Percentiles rank a stretch among this genome's conserved stretches.
These are phyloP conservation scores for Lolium perenne DNA, from an alignment of 176 grass and related monocot species.

Conservation along the genomic window DNA sequence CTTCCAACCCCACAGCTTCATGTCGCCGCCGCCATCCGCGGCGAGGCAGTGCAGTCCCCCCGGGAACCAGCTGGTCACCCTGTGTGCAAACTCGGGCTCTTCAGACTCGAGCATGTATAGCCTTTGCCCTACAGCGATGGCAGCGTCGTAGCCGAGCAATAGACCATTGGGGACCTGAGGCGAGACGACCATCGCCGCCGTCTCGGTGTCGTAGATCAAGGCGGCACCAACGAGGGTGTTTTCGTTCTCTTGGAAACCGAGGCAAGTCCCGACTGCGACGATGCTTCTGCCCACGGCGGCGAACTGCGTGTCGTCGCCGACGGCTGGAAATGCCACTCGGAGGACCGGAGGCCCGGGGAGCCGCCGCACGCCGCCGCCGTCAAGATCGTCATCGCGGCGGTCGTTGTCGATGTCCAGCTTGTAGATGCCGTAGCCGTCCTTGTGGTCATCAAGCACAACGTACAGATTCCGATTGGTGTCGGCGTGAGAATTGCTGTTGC, in stretches of 20 bases:
- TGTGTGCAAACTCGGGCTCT: neutral
- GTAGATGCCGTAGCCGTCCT: neutral
- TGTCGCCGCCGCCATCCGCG: neutral
- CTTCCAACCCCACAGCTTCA: neutral
- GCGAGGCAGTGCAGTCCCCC: neutral
- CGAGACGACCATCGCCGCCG: neutral
- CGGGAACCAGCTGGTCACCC: neutral
- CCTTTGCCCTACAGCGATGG: neutral
- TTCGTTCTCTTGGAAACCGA: neutral
- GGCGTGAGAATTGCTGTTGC: neutral
- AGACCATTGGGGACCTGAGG: neutral
- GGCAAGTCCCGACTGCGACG: neutral
- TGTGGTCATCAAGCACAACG: neutral
- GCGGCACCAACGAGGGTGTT: neutral
- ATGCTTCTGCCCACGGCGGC: neutral
- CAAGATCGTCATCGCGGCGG: neutral
- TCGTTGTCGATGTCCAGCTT: neutral
- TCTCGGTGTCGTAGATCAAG: neutral
- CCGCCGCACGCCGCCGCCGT: fast-evolving
- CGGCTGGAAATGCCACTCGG: neutral
- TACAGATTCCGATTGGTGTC: neutral
- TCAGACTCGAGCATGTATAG: neutral
- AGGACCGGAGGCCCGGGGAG: neutral
- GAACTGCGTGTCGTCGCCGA: neutral
- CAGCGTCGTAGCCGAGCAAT: neutral